These are phyloP conservation scores for Trichodelitschia bisporula DNA, from an alignment of 495 filamentous ascomycete genomes.

Conservation along the genomic window DNA sequence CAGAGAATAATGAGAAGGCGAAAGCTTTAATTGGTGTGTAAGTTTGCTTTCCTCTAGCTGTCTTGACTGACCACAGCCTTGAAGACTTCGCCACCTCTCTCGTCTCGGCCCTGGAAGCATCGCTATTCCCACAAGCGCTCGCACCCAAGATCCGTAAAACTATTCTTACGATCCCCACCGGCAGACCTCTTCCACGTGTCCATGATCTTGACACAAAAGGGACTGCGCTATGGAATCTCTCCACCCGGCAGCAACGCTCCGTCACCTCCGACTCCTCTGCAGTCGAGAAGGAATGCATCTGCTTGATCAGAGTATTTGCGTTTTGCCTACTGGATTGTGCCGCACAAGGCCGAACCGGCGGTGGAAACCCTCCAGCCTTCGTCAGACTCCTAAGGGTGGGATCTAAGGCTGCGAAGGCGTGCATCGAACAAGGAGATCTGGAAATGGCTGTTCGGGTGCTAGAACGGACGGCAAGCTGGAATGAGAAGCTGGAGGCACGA, in stretches of 20 bases:
- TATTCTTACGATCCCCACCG: too few species aligned
- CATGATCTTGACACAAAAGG: conserved; percentile 27
- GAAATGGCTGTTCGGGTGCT: conserved; percentile 31
- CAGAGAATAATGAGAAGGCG: background rate
- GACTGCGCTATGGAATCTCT: conserved; percentile 41
- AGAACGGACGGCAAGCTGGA: conserved; percentile 36
- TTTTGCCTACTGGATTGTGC: conserved; percentile 39
- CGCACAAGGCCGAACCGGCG: too few species aligned
- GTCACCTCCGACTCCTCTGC: conserved; percentile 2
- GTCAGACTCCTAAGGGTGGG: conserved; percentile 32
- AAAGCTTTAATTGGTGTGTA: background rate
- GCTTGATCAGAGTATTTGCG: conserved; percentile 33
- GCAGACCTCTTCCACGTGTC: too few species aligned
- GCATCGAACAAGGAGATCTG: conserved; percentile 31
- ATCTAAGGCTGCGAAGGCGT: conserved; percentile 37
- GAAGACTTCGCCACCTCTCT: too few species aligned
- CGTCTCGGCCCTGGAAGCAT: too few species aligned
- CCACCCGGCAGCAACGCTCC: conserved; percentile 23
- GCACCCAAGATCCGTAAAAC: too few species aligned
- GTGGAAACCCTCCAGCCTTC: too few species aligned
- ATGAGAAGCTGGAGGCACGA: conserved; percentile 26
- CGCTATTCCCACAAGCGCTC: too few species aligned
- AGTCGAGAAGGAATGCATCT: conserved; percentile 1
- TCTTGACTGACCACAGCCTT: too few species aligned
- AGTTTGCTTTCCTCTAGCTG: too few species aligned